A percentile compares a stretch with the other conserved stretches of the same genome.
Conservation (phyloP, 2,329 filamentous ascomycete species). For the Parascedosporium putredinis region DNA sequence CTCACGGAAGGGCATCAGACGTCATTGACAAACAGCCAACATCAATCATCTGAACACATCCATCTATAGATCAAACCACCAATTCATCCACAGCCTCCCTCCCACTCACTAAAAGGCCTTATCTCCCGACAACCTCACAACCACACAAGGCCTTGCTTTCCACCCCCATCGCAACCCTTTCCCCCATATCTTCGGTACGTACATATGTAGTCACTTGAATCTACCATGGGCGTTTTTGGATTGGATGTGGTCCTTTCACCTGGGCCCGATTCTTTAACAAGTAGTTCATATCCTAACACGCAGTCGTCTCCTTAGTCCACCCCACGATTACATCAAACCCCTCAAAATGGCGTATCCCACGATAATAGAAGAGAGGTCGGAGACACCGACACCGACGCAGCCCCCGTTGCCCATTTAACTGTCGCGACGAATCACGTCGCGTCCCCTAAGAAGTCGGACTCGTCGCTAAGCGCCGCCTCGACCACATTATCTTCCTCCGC, state of each 20-base stretch:
- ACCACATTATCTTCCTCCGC: slow-evolving; percentile 1
- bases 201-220: too few relatives aligned
- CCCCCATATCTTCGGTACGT: too few relatives aligned
- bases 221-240: too few relatives aligned
- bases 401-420: background rate
- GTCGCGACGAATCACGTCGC: background rate
- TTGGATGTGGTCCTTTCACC: too few relatives aligned
- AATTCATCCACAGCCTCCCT: too few relatives aligned
- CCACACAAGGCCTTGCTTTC: too few relatives aligned
- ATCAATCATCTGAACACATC: too few relatives aligned
- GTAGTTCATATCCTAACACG: background rate
- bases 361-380: background rate
- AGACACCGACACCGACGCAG: background rate
- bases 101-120: too few relatives aligned
- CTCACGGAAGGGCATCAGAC: background rate
- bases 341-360: background rate
- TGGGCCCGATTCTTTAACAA: background rate
- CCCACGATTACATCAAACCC: background rate
- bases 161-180: too few relatives aligned
- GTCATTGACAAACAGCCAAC: too few relatives aligned
- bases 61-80: too few relatives aligned
- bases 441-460: background rate
- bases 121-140: too few relatives aligned
- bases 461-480: background rate
- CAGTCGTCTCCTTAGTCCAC: background rate